These are phyloP conservation scores for Cladobotryum mycophilum DNA, from an alignment of 2,329 filamentous ascomycete species.

Conservation along the genomic window DNA sequence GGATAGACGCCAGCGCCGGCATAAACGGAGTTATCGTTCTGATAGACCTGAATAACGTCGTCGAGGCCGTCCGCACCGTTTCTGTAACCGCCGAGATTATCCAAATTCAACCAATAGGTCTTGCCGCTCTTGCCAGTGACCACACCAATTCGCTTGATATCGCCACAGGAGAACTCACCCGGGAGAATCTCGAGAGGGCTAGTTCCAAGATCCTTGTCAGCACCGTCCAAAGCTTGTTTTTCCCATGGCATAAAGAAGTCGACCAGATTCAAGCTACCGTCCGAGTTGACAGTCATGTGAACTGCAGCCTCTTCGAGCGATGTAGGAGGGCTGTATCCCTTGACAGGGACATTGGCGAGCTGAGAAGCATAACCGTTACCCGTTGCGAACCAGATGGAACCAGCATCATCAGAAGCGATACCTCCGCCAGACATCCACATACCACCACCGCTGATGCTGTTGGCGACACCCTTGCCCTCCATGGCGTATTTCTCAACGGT, in stretches of 20 bases:
- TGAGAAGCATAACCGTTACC: constrained; percentile 38
- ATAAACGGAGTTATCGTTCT: constrained; percentile 40
- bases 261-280: constrained; percentile 37
- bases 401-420: constrained; percentile 32
- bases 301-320: constrained; percentile 40
- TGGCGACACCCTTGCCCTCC: constrained; percentile 33
- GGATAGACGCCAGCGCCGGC: constrained; percentile 43
- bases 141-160: constrained; percentile 41
- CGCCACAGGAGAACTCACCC: constrained; percentile 36
- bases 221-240: constrained; percentile 43
- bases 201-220: constrained; percentile 45
- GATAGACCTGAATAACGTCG: constrained; percentile 39
- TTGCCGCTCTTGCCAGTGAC: constrained; percentile 47
- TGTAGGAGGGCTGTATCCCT: constrained; percentile 32
- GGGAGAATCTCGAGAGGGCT: constrained; percentile 38
- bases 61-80: constrained; percentile 32
- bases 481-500: constrained; percentile 36
- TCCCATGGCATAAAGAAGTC: constrained; percentile 52
- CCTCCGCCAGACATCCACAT: constrained; percentile 38
- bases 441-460: constrained; percentile 34
- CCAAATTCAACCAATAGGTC: constrained; percentile 38
- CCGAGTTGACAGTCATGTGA: constrained; percentile 34
- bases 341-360: constrained; percentile 30
- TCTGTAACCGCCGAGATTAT: constrained; percentile 35
- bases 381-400: constrained; percentile 33